phyloP scores from a whole-genome alignment of 441 rosid genomes.

The Eruca vesicaria region DNA sequence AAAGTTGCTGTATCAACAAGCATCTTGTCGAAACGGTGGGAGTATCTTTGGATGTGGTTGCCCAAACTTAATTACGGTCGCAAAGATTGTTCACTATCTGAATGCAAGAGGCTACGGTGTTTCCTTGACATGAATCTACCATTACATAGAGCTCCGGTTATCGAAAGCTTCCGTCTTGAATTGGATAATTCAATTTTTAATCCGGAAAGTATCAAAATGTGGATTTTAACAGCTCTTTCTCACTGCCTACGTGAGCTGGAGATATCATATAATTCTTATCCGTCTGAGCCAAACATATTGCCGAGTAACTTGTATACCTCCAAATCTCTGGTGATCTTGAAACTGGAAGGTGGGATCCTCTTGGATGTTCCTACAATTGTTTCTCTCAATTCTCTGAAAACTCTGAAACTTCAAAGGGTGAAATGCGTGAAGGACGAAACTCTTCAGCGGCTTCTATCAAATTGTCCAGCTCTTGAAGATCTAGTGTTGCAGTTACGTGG shows the following conservation, averaged over 20 bases:
- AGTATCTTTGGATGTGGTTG: not conserved
- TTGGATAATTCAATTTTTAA: not conserved
- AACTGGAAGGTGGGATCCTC: too few relatives aligned
- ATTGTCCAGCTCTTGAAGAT: too few relatives aligned
- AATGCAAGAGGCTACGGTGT: not conserved
- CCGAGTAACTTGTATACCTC: not conserved
- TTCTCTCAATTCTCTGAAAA: too few relatives aligned
- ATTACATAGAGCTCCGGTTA: not conserved
- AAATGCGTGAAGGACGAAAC: too few relatives aligned
- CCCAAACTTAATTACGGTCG: not conserved
- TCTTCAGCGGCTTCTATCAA: too few relatives aligned
- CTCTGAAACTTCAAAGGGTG: too few relatives aligned
- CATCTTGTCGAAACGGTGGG: constrained; percentile 11
- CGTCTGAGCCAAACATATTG: not conserved
- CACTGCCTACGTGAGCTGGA: constrained; percentile 6
- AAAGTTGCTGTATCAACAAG: constrained; percentile 15
- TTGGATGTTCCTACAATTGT: too few relatives aligned
- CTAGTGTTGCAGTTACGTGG: too few relatives aligned
- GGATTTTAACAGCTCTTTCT: constrained; percentile 3
- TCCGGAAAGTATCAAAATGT: not conserved
- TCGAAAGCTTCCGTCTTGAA: not conserved
- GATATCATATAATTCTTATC: not conserved
- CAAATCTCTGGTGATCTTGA: not conserved
- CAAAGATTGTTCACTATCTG: too few relatives aligned
- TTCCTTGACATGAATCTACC: not conserved